phyloP scores from a whole-genome alignment of 306 rosid species.

The Cicer arietinum region DNA sequence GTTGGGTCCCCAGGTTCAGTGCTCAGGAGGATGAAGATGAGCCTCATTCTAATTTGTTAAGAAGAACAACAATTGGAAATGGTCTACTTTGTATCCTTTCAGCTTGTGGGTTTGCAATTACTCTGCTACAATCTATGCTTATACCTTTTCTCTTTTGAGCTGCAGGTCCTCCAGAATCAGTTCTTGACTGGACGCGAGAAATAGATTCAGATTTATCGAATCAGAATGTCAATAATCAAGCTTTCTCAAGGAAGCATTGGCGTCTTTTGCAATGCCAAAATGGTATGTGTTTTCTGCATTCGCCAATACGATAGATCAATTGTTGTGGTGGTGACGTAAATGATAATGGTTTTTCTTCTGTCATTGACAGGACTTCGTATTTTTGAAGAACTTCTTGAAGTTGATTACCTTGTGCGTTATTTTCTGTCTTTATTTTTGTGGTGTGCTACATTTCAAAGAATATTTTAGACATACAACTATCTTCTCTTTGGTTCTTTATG shows the following conservation, averaged over 20 bases:
- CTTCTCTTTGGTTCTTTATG: constrained; percentile 53
- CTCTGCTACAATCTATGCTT: constrained; percentile 39
- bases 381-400: constrained; percentile 95
- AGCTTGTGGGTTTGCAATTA: constrained; percentile 37
- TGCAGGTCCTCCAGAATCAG: constrained; percentile 91
- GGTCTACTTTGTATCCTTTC: constrained; percentile 57
- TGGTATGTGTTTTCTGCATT: constrained; percentile 71
- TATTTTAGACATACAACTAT: constrained; percentile 44
- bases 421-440: constrained; percentile 38
- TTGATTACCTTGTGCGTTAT: constrained; percentile 90
- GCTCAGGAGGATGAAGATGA: constrained; percentile 98
- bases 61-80: constrained; percentile 96
- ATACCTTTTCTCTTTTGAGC: constrained; percentile 38
- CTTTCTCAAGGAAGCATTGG: constrained; percentile 95
- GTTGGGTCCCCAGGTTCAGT: constrained; percentile 67
- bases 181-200: constrained; percentile 93
- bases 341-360: constrained; percentile 39
- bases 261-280: constrained; percentile 97
- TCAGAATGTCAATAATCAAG: constrained; percentile 83
- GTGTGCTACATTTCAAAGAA: constrained; percentile 30
- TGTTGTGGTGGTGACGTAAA: constrained; percentile 21
- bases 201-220: constrained; percentile 79
- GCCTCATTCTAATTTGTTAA: constrained; percentile 66
- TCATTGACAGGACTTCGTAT: constrained; percentile 83
- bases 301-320: constrained; percentile 35